Conservation (phyloP, 441 rosid genomes). For the Dalechampia spathulata region DNA sequence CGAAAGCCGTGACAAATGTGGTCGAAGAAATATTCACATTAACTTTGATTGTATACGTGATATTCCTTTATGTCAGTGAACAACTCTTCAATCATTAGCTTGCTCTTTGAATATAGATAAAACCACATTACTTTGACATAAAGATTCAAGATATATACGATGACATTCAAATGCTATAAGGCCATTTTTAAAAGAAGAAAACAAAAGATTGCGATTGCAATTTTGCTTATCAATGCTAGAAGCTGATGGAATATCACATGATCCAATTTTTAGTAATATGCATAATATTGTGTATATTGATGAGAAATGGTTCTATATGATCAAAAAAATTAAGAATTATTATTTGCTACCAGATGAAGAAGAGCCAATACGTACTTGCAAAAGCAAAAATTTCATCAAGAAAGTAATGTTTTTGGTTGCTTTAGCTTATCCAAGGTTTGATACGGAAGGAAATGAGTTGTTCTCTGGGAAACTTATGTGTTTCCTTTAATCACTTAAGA, state of each 20-base stretch:
- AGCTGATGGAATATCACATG: neutral
- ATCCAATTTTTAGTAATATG: neutral
- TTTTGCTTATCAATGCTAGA: neutral
- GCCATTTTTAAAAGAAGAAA: neutral
- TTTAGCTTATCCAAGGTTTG: conserved; percentile 1
- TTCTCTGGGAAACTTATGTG: neutral
- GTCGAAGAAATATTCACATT: no score
- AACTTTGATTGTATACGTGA: no score
- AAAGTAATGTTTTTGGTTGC: neutral
- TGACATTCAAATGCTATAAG: neutral
- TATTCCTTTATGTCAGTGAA: neutral
- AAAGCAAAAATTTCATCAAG: neutral
- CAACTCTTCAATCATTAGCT: neutral
- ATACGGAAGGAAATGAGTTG: neutral
- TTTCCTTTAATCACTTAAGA: neutral
- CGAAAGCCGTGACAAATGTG: no score
- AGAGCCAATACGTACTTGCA: neutral
- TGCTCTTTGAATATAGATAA: neutral
- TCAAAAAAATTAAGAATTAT: neutral
- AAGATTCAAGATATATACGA: neutral
- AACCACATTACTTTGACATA: neutral
- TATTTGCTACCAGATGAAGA: neutral
- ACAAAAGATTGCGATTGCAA: neutral
- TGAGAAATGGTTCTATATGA: conserved; percentile 1
- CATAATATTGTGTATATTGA: neutral